Percentiles rank a stretch among this genome's conserved stretches.
Evolutionary conservation across 2,329 filamentous ascomycete species (phyloP).

Genomic region (Ceratocystis smalleyi): DNA sequence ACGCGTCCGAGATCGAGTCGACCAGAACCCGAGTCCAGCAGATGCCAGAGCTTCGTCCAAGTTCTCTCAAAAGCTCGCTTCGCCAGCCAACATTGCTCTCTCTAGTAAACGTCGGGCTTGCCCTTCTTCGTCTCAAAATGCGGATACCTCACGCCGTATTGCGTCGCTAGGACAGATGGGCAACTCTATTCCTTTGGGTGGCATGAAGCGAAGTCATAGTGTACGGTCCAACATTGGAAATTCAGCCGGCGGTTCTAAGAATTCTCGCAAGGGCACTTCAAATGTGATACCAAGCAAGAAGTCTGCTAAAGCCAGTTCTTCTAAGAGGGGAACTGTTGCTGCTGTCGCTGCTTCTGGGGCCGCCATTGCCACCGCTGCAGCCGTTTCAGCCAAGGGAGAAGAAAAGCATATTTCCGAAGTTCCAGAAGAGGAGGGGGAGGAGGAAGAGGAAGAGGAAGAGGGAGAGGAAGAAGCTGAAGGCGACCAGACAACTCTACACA

Average conservation of each 20-base stretch:
- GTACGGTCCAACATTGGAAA: slow-evolving; percentile 34
- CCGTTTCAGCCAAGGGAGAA: not conserved
- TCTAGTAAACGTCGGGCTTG: slow-evolving; percentile 35
- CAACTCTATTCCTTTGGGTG: slow-evolving; percentile 49
- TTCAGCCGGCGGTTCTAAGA: slow-evolving; percentile 24
- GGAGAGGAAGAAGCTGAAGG: slow-evolving; percentile 6
- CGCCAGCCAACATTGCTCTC: slow-evolving; percentile 39
- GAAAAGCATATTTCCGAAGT: not conserved
- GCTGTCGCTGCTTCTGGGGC: slow-evolving; percentile 4
- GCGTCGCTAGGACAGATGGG: slow-evolving; percentile 82
- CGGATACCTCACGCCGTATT: slow-evolving; percentile 45
- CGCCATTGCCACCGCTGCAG: not conserved
- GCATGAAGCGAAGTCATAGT: slow-evolving; percentile 63
- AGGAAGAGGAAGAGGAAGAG: slow-evolving; percentile 4
- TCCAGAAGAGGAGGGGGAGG: slow-evolving; percentile 10
- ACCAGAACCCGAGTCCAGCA: slow-evolving; percentile 13
- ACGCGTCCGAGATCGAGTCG: slow-evolving; percentile 28
- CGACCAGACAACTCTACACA: slow-evolving; percentile 44
- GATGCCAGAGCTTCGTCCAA: slow-evolving; percentile 14
- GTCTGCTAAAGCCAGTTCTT: not conserved
- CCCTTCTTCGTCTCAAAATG: slow-evolving; percentile 22
- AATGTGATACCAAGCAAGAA: slow-evolving; percentile 34
- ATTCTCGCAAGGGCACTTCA: slow-evolving; percentile 55
- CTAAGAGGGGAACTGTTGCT: slow-evolving; percentile 12
- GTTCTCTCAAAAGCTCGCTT: not conserved